Evolutionary conservation across 306 rosid genomes (phyloP), one percentile per base, ranked within the genome.

Genomic region (Rubus parviflorus): DNA sequence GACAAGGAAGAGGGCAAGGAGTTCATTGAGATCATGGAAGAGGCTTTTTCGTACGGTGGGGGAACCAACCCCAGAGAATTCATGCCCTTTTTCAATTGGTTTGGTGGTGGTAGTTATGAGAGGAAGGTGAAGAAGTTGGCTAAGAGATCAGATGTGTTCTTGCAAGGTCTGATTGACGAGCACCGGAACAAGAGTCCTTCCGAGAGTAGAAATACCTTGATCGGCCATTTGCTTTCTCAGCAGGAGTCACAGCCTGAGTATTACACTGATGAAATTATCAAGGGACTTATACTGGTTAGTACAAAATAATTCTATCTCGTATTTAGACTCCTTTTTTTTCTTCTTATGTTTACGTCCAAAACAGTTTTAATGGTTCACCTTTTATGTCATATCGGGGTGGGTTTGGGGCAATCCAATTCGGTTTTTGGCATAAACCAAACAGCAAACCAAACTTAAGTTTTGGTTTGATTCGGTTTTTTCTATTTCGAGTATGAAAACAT

Each of bases 11-110:
- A 88, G 48, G 90, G 84, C 0, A 66, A n/a, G 76, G 58, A 43
- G 46, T 88, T 90, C 52, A 76, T 81, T 49, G 85, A 83, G 3
- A 40, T 76, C 1, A 78, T 85, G 66, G 42, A 65, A 23, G 92
- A 90, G 85, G 30, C 78, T 0, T 2, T 68, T 0, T 25, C 14
- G 17, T 47, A 38, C 13, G 62, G 67, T 0, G 68, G 77, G 38
- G 89, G 67, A 2, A 64, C 81, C 0, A 73, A 77, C 41, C 77
- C 78, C 0, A 85, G 58, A 9, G 88, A 90, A 10, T 88, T 85
- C 47, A 57, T 88, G 67, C 89, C 89, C 11, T 0, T 86, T 20
- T 45, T 81, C 3, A 68, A 73, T 64, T 86, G 75, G 87, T 7
- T 85, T 38, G 85, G 80, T 57, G 72, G 38, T 20, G 43, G 23